Evolutionary conservation across 768 basidiomycete species (phyloP).

Genomic region (Cystobasidium tubakii): DNA sequence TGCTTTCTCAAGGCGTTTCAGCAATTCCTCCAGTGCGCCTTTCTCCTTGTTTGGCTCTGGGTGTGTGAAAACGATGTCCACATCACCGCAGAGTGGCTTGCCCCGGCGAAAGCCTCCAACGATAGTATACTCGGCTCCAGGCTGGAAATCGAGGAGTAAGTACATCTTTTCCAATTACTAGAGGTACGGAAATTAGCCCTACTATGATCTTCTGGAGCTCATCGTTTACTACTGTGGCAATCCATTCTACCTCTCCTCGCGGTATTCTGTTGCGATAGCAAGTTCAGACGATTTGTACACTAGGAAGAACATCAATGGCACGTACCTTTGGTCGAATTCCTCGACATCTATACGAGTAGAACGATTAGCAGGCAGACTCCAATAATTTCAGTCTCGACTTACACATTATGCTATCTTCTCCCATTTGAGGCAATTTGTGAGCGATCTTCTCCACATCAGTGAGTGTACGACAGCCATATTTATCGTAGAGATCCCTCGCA

Average conservation of each 20-base stretch:
- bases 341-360: slow-evolving; percentile 31
- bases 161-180: too few species aligned
- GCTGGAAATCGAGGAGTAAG: not conserved
- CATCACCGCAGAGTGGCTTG: slow-evolving; percentile 72
- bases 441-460: slow-evolving; percentile 57
- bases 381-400: not conserved
- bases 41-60: slow-evolving; percentile 56
- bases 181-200: not conserved
- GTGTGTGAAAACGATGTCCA: slow-evolving; percentile 83
- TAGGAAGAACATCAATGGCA: too few species aligned
- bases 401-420: slow-evolving; percentile 30
- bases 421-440: slow-evolving; percentile 57
- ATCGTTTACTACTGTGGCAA: slow-evolving; percentile 62
- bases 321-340: slow-evolving; percentile 48
- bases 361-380: not conserved
- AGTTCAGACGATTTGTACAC: not conserved
- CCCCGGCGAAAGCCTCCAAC: slow-evolving; percentile 70
- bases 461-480: slow-evolving; percentile 60
- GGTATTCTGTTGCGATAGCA: slow-evolving; percentile 59
- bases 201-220: slow-evolving; percentile 58
- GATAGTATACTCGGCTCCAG: slow-evolving; percentile 20
- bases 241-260: slow-evolving; percentile 69
- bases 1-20: slow-evolving; percentile 57
- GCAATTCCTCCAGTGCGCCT: slow-evolving; percentile 60
- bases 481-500: slow-evolving; percentile 61